phyloP scores from a whole-genome alignment of 495 filamentous ascomycete species.

The Barbatosphaeria neglecta region DNA sequence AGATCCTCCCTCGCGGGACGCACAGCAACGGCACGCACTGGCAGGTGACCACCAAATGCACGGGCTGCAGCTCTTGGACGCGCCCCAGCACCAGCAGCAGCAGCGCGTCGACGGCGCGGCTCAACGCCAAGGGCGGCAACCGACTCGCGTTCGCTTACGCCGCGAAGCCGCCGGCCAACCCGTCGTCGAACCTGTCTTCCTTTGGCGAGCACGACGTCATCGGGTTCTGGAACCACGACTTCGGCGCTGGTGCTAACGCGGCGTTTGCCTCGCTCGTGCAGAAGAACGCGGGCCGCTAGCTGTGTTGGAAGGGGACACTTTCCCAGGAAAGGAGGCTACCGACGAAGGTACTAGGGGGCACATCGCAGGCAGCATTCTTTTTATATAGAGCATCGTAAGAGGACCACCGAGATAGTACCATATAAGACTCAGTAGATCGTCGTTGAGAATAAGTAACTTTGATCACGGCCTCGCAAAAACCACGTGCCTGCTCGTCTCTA shows the following conservation, averaged over 20 bases:
- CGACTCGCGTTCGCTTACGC: slow-evolving; percentile 33
- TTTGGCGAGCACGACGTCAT: slow-evolving; percentile 27
- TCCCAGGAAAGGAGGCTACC: no score
- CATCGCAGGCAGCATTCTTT: no score
- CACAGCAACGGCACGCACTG: slow-evolving; percentile 32
- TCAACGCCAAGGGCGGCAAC: slow-evolving; percentile 25
- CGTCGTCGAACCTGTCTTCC: slow-evolving; percentile 16
- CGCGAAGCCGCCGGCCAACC: slow-evolving; percentile 15
- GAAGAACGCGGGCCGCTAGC: slow-evolving; percentile 15
- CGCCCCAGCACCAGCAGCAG: slow-evolving; percentile 7
- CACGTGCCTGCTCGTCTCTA: no score
- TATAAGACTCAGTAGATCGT: no score
- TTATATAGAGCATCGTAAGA: no score
- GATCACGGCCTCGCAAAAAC: no score
- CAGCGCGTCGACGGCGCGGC: slow-evolving; percentile 13
- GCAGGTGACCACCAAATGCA: slow-evolving; percentile 31
- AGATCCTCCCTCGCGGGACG: slow-evolving; percentile 21
- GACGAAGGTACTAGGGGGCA: no score
- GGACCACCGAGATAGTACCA: no score
- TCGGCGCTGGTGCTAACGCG: slow-evolving; percentile 22
- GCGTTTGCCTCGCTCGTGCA: slow-evolving; percentile 21
- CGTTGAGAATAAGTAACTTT: no score
- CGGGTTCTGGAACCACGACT: slow-evolving; percentile 34
- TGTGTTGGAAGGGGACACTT: neutral
- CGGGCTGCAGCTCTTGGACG: slow-evolving; percentile 26